These are phyloP conservation scores for Phlegmacium glaucopus DNA, from an alignment of 768 basidiomycete species.

Conservation along the genomic window DNA sequence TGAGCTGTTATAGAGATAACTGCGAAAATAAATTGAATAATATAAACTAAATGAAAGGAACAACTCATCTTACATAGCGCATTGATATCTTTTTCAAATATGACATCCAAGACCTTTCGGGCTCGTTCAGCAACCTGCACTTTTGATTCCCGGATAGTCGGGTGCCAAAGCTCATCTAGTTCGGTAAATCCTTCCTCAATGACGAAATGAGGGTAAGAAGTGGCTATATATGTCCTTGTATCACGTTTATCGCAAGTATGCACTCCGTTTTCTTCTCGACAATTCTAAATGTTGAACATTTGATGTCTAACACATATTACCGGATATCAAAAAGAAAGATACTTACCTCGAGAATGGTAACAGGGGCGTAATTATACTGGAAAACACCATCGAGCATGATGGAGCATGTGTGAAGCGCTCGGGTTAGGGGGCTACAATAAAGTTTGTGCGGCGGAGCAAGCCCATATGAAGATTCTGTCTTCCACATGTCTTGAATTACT, in stretches of 20 bases:
- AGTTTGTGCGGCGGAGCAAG: conserved; percentile 53
- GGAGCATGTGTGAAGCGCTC: conserved; percentile 55
- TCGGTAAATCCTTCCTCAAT: conserved; percentile 61
- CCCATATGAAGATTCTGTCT: conserved; percentile 34
- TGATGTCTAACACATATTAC: neutral
- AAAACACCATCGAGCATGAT: conserved; percentile 46
- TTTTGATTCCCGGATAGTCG: conserved; percentile 50
- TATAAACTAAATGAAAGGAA: neutral
- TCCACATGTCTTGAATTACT: conserved; percentile 44
- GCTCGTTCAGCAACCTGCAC: conserved; percentile 47
- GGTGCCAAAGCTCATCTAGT: conserved; percentile 58
- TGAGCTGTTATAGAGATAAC: conserved; percentile 70
- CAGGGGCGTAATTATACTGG: conserved; percentile 21
- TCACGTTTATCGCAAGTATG: conserved; percentile 72
- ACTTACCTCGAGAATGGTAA: conserved; percentile 55
- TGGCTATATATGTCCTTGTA: conserved; percentile 43
- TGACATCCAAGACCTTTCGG: conserved; percentile 45
- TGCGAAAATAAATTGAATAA: conserved; percentile 21
- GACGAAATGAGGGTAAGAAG: conserved; percentile 45
- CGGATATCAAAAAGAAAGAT: neutral
- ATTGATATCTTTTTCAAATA: conserved; percentile 44
- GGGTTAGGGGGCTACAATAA: conserved; percentile 62
- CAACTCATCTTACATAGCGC: conserved; percentile 41
- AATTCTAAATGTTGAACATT: conserved; percentile 39
- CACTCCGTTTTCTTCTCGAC: conserved; percentile 62